Percentiles rank a stretch among this genome's conserved stretches.
phyloP scores from a whole-genome alignment of 78 protist genomes.

The Creolimax fragrantissima region DNA sequence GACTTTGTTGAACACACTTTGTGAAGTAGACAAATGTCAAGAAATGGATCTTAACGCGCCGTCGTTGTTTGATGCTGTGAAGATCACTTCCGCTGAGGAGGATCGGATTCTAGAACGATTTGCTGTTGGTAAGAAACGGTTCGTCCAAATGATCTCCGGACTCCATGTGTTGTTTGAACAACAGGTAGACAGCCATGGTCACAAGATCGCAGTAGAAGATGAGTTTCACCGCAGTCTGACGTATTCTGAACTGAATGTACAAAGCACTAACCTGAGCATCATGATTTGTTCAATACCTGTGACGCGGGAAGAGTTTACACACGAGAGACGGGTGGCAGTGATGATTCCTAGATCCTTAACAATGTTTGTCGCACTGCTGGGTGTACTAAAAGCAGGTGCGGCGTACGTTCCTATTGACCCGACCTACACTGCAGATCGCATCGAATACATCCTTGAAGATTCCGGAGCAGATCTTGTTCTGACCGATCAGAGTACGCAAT shows the following conservation, averaged over 20 bases:
- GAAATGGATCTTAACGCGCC: not conserved
- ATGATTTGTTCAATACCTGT: not conserved
- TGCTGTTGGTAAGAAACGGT: not conserved
- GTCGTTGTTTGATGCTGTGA: not conserved
- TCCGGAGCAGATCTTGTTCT: not conserved
- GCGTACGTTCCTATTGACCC: slow-evolving; percentile 21
- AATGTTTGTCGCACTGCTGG: not conserved
- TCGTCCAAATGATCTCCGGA: not conserved
- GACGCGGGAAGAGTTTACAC: not conserved
- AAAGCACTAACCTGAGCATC: not conserved
- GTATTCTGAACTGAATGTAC: not conserved
- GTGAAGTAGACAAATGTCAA: not conserved
- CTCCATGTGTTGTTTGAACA: not conserved
- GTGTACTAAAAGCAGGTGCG: slow-evolving; percentile 6
- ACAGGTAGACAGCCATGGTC: not conserved
- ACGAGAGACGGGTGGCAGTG: not conserved
- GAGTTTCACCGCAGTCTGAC: not conserved
- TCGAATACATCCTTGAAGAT: not conserved
- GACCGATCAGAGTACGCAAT: not conserved
- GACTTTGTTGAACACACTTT: not conserved
- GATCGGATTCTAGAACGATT: not conserved
- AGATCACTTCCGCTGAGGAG: not conserved
- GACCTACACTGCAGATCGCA: not conserved
- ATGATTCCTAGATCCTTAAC: not conserved
- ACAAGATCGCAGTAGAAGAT: not conserved